Evolutionary conservation across 192 early-diverging fungal species (phyloP).

Genomic region (Coemansia sp.): DNA sequence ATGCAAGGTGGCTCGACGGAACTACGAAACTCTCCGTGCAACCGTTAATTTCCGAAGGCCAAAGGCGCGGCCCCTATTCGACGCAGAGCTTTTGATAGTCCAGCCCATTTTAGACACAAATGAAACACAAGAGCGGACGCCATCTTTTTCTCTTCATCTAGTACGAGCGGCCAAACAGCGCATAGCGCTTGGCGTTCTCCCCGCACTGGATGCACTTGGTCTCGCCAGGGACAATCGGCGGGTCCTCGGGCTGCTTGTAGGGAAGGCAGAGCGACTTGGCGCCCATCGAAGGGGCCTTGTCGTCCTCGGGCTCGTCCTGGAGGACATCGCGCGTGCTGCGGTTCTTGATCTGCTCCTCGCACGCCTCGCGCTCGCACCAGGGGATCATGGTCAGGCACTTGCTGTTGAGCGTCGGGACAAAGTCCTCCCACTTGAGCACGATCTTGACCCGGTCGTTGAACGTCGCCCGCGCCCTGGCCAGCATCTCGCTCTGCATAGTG

Average conservation of each 20-base stretch:
- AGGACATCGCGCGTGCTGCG: constrained; percentile 63
- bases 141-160: no score
- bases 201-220: constrained; percentile 87
- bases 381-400: constrained; percentile 87
- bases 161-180: constrained; percentile 80
- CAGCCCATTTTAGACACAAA: no score
- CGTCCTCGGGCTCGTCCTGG: constrained; percentile 77
- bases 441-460: constrained; percentile 70
- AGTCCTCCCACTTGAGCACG: constrained; percentile 86
- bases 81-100: no score
- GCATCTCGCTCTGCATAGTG: constrained; percentile 88
- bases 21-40: no score
- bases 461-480: constrained; percentile 68
- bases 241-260: constrained; percentile 83
- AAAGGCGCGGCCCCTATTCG: no score
- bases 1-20: no score
- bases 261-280: constrained; percentile 99
- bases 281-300: constrained; percentile 98
- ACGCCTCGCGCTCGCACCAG: constrained; percentile 88
- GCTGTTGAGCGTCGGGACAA: constrained; percentile 82
- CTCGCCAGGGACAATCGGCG: constrained; percentile 70
- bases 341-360: constrained; percentile 97
- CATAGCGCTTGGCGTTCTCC: constrained; percentile 69
- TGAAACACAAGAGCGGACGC: no score
- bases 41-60: no score